A percentile compares a stretch with the other conserved stretches of the same genome.
Evolutionary conservation across 768 basidiomycete genomes (phyloP).

Genomic region (Boletus reticulatus): DNA sequence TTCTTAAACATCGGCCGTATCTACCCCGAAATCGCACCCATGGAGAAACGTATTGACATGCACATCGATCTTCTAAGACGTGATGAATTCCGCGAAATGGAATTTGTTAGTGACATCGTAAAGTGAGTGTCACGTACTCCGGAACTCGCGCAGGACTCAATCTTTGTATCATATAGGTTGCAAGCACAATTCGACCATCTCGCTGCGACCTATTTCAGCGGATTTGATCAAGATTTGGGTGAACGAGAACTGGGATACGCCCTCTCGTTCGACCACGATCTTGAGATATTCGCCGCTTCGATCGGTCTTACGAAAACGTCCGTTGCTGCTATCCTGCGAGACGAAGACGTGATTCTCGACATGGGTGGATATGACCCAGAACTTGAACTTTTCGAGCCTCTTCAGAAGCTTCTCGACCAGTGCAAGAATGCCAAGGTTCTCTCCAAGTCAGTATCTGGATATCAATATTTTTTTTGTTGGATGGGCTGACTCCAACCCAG

Average conservation of each 20-base stretch:
- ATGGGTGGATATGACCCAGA: constrained; percentile 74
- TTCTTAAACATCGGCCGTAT: constrained; percentile 86
- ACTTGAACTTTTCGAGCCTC: constrained; percentile 73
- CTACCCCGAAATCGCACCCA: constrained; percentile 77
- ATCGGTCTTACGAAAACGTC: constrained; percentile 89
- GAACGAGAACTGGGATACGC: constrained; percentile 88
- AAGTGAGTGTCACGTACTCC: constrained; percentile 58
- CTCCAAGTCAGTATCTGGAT: constrained; percentile 57
- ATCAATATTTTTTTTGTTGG: neutral
- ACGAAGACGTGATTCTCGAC: constrained; percentile 76
- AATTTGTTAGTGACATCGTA: constrained; percentile 86
- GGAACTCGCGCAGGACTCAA: neutral
- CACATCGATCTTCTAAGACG: constrained; percentile 81
- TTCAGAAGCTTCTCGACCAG: constrained; percentile 79
- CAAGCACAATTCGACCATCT: constrained; percentile 93
- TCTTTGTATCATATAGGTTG: constrained; percentile 52
- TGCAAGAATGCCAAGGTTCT: constrained; percentile 77
- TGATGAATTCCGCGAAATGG: constrained; percentile 91
- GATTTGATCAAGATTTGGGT: constrained; percentile 82
- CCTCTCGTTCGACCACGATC: constrained; percentile 80
- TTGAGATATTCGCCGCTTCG: constrained; percentile 92
- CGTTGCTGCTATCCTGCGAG: constrained; percentile 66
- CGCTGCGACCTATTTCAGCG: constrained; percentile 80
- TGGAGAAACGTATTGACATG: constrained; percentile 91
- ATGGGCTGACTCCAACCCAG: constrained; percentile 38